Conservation (phyloP, 2,329 filamentous ascomycete genomes). For the Diaporthe caulivora region DNA sequence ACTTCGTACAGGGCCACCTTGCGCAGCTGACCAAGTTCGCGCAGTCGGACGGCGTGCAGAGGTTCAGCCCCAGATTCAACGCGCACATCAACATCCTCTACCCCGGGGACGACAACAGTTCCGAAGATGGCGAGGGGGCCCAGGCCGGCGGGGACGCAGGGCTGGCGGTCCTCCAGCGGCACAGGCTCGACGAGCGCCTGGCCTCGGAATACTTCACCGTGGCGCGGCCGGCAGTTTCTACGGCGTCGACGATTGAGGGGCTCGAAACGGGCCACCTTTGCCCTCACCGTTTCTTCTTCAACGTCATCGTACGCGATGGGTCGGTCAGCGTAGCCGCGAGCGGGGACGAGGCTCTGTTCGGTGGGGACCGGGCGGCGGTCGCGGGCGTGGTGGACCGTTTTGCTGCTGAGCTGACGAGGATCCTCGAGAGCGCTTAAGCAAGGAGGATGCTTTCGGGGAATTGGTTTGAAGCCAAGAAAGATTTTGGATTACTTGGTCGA, state of each 20-base stretch:
- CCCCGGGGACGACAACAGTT: not conserved
- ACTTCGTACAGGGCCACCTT: constrained; percentile 37
- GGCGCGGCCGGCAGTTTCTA: constrained; percentile 15
- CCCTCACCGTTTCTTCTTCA: constrained; percentile 38
- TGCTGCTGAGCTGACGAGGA: constrained; percentile 25
- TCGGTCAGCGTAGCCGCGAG: constrained; percentile 37
- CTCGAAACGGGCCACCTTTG: constrained; percentile 30
- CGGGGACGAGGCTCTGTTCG: constrained; percentile 35
- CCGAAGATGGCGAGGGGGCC: not conserved
- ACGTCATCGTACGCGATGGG: constrained; percentile 35
- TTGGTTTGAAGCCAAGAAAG: not conserved
- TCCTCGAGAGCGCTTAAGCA: constrained; percentile 10
- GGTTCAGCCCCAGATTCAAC: constrained; percentile 38
- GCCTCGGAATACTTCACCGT: constrained; percentile 40
- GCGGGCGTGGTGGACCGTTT: constrained; percentile 21
- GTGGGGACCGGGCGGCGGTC: constrained; percentile 19
- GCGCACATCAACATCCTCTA: constrained; percentile 40
- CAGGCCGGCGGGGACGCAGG: not conserved
- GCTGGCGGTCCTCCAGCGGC: constrained; percentile 29
- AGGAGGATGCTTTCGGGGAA: too few relatives aligned
- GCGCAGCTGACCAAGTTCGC: constrained; percentile 39
- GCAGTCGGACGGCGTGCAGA: constrained; percentile 37
- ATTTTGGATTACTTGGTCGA: not conserved
- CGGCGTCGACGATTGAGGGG: constrained; percentile 24
- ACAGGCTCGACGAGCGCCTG: constrained; percentile 39